A percentile compares a stretch with the other conserved stretches of the same genome.
Evolutionary conservation across 768 basidiomycete genomes (phyloP).

Genomic region (Holtermanniella nyarrowii): DNA sequence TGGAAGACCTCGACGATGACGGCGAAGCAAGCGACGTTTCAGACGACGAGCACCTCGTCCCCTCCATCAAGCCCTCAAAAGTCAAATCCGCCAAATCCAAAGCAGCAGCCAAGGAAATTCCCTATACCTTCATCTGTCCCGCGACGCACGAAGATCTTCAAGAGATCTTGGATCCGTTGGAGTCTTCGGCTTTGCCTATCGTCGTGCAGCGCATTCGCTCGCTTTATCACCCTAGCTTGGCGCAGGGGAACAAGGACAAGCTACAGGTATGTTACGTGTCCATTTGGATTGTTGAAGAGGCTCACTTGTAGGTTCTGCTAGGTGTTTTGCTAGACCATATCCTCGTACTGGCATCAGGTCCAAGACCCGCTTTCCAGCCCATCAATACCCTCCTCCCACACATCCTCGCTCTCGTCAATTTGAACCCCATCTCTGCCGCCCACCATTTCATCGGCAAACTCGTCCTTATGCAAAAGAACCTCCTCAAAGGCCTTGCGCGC

Average conservation of each 20-base stretch:
- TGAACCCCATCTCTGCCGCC: conserved; percentile 72
- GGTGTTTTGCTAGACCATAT: conserved; percentile 79
- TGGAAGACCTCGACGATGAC: conserved; percentile 42
- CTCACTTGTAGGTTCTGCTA: conserved; percentile 51
- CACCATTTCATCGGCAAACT: conserved; percentile 72
- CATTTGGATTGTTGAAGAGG: neutral
- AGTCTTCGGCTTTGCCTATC: conserved; percentile 61
- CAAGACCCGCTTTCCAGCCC: conserved; percentile 52
- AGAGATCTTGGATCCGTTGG: conserved; percentile 61
- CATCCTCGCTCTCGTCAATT: conserved; percentile 61
- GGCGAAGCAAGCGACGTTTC: conserved; percentile 20
- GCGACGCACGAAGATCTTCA: conserved; percentile 76
- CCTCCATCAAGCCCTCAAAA: conserved; percentile 12
- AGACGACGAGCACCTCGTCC: conserved; percentile 34
- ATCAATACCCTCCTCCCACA: conserved; percentile 65
- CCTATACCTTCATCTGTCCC: conserved; percentile 88
- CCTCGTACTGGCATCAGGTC: conserved; percentile 59
- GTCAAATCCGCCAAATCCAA: conserved; percentile 18
- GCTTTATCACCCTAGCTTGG: conserved; percentile 84
- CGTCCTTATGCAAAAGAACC: conserved; percentile 83
- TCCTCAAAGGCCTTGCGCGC: conserved; percentile 65
- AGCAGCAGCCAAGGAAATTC: conserved; percentile 53
- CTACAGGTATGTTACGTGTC: conserved; percentile 55
- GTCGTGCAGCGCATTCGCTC: conserved; percentile 85
- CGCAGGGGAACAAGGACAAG: conserved; percentile 80